Evolutionary conservation across 169 alveolate genomes (phyloP), one percentile per base, ranked within the genome.

Genomic region (Eimeria praecox): DNA sequence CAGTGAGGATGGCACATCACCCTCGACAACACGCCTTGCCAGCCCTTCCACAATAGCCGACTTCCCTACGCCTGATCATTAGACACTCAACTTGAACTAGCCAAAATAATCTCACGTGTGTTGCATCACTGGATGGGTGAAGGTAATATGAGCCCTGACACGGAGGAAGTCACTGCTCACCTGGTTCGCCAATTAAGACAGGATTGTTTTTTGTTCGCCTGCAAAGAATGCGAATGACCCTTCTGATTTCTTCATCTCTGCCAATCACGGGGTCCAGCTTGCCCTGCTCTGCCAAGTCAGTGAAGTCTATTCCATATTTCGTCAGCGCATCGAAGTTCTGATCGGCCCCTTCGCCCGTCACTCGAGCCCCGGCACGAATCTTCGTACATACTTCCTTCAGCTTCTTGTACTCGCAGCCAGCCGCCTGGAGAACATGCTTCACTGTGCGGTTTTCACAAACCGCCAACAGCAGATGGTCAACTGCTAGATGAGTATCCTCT

Each of bases 1-100:
- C 82, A 98, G 96, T n/a, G 98, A 96, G 73, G 97, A 98, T 8
- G 99, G 98, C 38, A 98, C 99, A 85, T 98, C 99, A 22, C 99
- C 98, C 88, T 97, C 97, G 52, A 98, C 98, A 33, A 98, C 97
- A 44, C 98, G 97, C 56, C 97, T 96, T n/a, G 99, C 99, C 90
- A 98, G 92, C 35, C 99, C 99, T 92, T 98, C 99, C 12, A 97
- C 99, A 42, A 98, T 97, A 22, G 99, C 99, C 22, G 99, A 98
- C 95, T 98, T 98, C 30, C 99, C 99, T 40, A 98, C 97, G 52
- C 96, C 93, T 86, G 93, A 42, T 5, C 40, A 49, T 64, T 3
- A 83, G 80, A 64, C 66, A 46, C 38, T 24, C 62, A 62, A 86
- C 35, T 27, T 14, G 24, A 44, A 46, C 46, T 16, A 35, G 24